A percentile compares a stretch with the other conserved stretches of the same genome.
Evolutionary conservation across 2,329 filamentous ascomycete genomes (phyloP).

Genomic region (Fusarium duplospermum): DNA sequence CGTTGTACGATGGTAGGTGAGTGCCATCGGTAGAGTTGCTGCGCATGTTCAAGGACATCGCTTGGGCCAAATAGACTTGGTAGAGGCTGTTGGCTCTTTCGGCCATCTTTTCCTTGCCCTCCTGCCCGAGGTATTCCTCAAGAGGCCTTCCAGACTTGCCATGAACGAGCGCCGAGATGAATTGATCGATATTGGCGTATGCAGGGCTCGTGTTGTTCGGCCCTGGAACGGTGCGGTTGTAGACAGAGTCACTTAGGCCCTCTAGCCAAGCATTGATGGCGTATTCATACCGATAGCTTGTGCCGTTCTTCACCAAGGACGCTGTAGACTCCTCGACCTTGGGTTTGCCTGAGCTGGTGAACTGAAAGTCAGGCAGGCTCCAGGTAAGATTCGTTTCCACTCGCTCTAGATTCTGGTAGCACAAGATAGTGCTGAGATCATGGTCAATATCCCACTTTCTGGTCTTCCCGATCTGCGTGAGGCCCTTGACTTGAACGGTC

Average conservation of each 20-base stretch:
- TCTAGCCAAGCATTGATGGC: slow-evolving; percentile 36
- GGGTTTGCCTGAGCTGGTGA: slow-evolving; percentile 19
- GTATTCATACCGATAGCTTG: slow-evolving; percentile 31
- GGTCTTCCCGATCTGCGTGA: slow-evolving; percentile 1
- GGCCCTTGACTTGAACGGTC: slow-evolving; percentile 9
- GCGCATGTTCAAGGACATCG: slow-evolving; percentile 43
- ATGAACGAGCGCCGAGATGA: slow-evolving; percentile 32
- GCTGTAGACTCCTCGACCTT: slow-evolving; percentile 24
- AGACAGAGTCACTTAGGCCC: slow-evolving; percentile 29
- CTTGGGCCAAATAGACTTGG: slow-evolving; percentile 43
- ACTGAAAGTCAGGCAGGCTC: slow-evolving; percentile 30
- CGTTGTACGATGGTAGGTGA: slow-evolving; percentile 19
- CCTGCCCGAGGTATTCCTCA: slow-evolving; percentile 22
- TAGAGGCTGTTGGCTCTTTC: slow-evolving; percentile 35
- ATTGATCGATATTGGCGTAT: slow-evolving; percentile 33
- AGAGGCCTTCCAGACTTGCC: slow-evolving; percentile 20
- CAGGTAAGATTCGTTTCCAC: slow-evolving; percentile 37
- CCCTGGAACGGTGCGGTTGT: slow-evolving; percentile 26
- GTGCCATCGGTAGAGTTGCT: slow-evolving; percentile 9
- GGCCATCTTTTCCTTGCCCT: slow-evolving; percentile 26
- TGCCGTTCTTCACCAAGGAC: slow-evolving; percentile 4
- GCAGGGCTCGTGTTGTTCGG: slow-evolving; percentile 16
- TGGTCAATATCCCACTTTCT: slow-evolving; percentile 29
- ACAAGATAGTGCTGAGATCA: slow-evolving; percentile 37
- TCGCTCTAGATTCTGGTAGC: slow-evolving; percentile 41